These are phyloP conservation scores for Coleophoma eucalyptorum DNA, from an alignment of 2,329 filamentous ascomycete species.

Conservation along the genomic window DNA sequence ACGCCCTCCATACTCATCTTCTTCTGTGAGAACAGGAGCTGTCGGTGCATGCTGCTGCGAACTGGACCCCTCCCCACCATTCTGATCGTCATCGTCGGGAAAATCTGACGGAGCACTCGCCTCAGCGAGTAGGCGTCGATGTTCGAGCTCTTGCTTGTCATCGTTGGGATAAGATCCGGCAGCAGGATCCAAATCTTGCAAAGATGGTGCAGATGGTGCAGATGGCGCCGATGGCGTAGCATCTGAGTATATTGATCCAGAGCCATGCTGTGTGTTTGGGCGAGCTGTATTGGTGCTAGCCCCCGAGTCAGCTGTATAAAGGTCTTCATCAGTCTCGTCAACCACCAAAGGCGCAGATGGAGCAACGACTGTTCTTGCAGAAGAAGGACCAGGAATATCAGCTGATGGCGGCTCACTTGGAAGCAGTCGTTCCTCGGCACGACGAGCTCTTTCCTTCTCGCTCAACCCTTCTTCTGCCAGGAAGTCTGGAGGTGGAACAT, in stretches of 20 bases:
- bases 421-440: slow-evolving; percentile 73
- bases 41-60: slow-evolving; percentile 39
- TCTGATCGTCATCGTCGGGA: slow-evolving; percentile 40
- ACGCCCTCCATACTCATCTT: slow-evolving; percentile 41
- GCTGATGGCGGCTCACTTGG: slow-evolving; percentile 70
- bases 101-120: slow-evolving; percentile 49
- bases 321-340: slow-evolving; percentile 38
- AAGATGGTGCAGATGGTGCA: slow-evolving; percentile 17
- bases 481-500: slow-evolving; percentile 57
- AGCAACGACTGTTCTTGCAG: slow-evolving; percentile 27
- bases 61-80: slow-evolving; percentile 25
- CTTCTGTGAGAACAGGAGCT: slow-evolving; percentile 54
- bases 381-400: slow-evolving; percentile 39
- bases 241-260: neutral
- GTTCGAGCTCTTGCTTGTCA: slow-evolving; percentile 68
- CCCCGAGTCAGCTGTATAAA: slow-evolving; percentile 44
- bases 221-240: slow-evolving; percentile 11
- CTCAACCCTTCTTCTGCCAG: slow-evolving; percentile 59
- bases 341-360: slow-evolving; percentile 30
- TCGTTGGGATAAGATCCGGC: slow-evolving; percentile 38
- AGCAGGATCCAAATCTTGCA: slow-evolving; percentile 16
- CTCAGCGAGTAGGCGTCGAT: slow-evolving; percentile 46
- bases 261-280: slow-evolving; percentile 6
- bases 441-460: slow-evolving; percentile 78
- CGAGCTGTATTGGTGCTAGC: slow-evolving; percentile 16